phyloP scores from a whole-genome alignment of 805 yeast genomes.

The Starmerella vaccinii region DNA sequence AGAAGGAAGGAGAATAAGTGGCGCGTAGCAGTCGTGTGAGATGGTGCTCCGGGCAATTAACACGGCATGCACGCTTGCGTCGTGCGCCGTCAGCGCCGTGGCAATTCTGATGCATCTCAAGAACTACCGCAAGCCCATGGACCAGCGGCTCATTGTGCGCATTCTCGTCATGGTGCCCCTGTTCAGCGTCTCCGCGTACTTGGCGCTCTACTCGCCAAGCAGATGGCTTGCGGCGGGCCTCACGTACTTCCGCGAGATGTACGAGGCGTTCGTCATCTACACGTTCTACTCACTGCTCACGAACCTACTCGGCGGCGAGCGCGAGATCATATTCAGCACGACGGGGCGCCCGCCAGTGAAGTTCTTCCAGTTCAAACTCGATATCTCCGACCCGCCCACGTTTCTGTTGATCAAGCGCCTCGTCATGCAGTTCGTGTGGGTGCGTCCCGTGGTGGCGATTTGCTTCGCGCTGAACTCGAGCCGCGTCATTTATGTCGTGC shows the following conservation, averaged over 20 bases:
- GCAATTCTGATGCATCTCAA: constrained; percentile 45
- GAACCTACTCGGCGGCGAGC: constrained; percentile 82
- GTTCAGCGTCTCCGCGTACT: constrained; percentile 61
- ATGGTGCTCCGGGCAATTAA: constrained; percentile 16
- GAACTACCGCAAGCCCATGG: constrained; percentile 80
- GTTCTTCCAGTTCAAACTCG: constrained; percentile 42
- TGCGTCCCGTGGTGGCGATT: constrained; percentile 72
- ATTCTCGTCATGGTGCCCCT: constrained; percentile 75
- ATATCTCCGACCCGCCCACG: constrained; percentile 76
- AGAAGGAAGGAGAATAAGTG: background rate
- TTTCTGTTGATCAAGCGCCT: constrained; percentile 72
- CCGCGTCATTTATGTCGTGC: constrained; percentile 40
- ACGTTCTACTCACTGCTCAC: constrained; percentile 81
- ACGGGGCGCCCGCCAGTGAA: constrained; percentile 57
- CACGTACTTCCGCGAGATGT: constrained; percentile 61
- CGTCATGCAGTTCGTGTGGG: constrained; percentile 87
- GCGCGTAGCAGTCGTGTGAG: background rate
- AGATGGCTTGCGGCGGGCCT: constrained; percentile 7
- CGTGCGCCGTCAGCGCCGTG: constrained; percentile 36
- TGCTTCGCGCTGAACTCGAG: constrained; percentile 1
- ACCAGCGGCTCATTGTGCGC: constrained; percentile 74
- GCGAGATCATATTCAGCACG: constrained; percentile 61
- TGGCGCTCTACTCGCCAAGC: constrained; percentile 38
- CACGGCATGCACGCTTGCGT: constrained; percentile 20
- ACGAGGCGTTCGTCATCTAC: constrained; percentile 92